phyloP scores from a whole-genome alignment of 306 rosid species.

The Vigna reflexopilosa region DNA sequence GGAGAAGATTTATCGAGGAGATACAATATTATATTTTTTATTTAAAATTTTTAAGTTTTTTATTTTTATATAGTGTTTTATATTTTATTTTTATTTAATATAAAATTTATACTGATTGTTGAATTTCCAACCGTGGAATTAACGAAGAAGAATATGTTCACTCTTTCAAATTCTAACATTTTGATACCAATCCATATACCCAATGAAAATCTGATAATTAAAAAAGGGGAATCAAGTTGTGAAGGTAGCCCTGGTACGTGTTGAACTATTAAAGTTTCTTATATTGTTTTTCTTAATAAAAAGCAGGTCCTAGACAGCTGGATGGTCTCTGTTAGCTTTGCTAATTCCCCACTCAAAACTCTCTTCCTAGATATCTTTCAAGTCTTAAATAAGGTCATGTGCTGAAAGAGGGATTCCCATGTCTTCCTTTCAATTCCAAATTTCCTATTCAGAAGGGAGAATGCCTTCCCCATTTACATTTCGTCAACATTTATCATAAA shows the following conservation, averaged over 20 bases:
- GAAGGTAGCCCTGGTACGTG: constrained; percentile 47
- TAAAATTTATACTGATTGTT: too few species aligned
- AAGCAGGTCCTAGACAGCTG: constrained; percentile 37
- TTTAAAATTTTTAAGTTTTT: too few species aligned
- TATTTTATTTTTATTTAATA: too few species aligned
- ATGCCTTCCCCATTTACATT: neutral
- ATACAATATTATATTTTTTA: too few species aligned
- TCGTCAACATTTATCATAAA: too few species aligned
- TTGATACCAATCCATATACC: neutral
- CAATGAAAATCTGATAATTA: constrained; percentile 27
- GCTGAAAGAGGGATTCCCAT: neutral
- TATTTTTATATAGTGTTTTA: too few species aligned
- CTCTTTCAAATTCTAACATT: constrained; percentile 16
- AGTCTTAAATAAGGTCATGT: neutral
- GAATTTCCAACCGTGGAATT: too few species aligned
- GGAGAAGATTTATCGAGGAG: too few species aligned
- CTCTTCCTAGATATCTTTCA: too few species aligned
- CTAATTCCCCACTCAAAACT: constrained; percentile 30
- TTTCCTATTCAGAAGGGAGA: neutral
- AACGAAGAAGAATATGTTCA: too few species aligned
- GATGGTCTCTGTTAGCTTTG: constrained; percentile 43
- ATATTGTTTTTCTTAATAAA: constrained; percentile 18
- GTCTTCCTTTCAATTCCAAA: neutral
- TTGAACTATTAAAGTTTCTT: constrained; percentile 27
- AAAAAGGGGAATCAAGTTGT: constrained; percentile 40